Evolutionary conservation across 108 stramenopile genomes (phyloP), one percentile per base, ranked within the genome.

Genomic region (Skeletonema tropicum): DNA sequence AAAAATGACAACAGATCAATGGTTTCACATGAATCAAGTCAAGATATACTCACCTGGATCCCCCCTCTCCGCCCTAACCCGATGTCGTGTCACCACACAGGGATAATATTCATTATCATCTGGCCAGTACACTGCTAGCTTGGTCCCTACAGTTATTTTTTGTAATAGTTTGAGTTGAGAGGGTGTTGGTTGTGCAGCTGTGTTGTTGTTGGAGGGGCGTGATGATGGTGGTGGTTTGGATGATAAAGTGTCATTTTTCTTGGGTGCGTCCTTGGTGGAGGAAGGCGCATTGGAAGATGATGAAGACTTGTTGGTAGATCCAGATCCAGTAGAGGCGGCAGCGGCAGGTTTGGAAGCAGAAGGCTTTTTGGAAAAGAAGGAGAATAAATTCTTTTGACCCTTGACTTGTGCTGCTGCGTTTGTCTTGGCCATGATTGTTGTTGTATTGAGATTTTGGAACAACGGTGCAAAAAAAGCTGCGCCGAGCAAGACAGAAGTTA

Each of bases 291-390:
- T 10, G 57, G 74, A 21, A 29, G 26, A 29, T 1, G 26, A 29
- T 29, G 26, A 29, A 0, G 63, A 29, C 33, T 71, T 75, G 3
- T 17, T 64, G 36, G 33, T 6, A 17, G 49, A 26, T n/a, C n/a
- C 26, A 29, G 26, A 29, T 1, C 26, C 26, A 29, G 26, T 2
- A 29, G 26, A 1, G 26, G 26, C 26, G 36, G 64, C 30, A 15
- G 49, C 21, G 25, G 61, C 11, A 33, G 38, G 25, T 25, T 70
- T 21, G 42, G 66, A 59, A 55, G 70, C 39, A 41, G 68, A 45
- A 2, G 63, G 60, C 60, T 85, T 85, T 72, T 89, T 88, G 31
- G 76, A 69, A 68, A 92, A 92, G 63, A 92, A 92, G 49, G 79
- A 81, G 70, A 92, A 92, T 45, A 92, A 62, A 60, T 66, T 74